Conservation (phyloP, 2,329 filamentous ascomycete genomes). For the Trichoderma hamatum region DNA sequence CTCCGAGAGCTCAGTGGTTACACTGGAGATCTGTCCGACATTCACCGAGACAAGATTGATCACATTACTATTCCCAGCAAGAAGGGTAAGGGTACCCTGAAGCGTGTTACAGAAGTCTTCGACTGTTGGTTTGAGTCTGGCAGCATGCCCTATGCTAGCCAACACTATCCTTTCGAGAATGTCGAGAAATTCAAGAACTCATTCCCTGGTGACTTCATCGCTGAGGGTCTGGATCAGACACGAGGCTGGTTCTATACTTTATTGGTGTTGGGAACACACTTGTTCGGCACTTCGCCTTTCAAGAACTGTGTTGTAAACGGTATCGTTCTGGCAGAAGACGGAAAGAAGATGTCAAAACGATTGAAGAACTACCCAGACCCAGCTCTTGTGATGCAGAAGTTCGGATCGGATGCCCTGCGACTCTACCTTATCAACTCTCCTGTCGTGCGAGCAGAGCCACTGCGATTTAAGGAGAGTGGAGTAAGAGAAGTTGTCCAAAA, state of each 20-base stretch:
- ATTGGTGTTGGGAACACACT: slow-evolving; percentile 82
- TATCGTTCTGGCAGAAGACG: slow-evolving; percentile 89
- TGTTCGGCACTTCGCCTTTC: slow-evolving; percentile 85
- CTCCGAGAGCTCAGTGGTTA: slow-evolving; percentile 86
- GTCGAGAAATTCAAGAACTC: slow-evolving; percentile 76
- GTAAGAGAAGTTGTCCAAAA: slow-evolving; percentile 95
- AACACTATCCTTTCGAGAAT: slow-evolving; percentile 92
- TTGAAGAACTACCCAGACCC: slow-evolving; percentile 97
- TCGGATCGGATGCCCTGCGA: slow-evolving; percentile 88
- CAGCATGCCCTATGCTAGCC: slow-evolving; percentile 90
- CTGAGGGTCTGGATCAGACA: slow-evolving; percentile 90
- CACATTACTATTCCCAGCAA: slow-evolving; percentile 92
- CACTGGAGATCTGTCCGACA: slow-evolving; percentile 77
- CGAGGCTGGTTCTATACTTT: slow-evolving; percentile 97
- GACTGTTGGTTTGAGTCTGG: slow-evolving; percentile 98
- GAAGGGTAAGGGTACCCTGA: slow-evolving; percentile 80
- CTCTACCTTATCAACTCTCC: slow-evolving; percentile 98
- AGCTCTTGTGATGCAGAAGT: slow-evolving; percentile 77
- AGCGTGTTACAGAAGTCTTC: slow-evolving; percentile 84
- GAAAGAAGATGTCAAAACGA: slow-evolving; percentile 98
- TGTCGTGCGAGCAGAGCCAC: slow-evolving; percentile 86
- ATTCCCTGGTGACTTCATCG: slow-evolving; percentile 93
- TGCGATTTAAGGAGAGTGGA: slow-evolving; percentile 87
- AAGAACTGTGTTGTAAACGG: slow-evolving; percentile 97
- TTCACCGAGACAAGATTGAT: slow-evolving; percentile 92